These are phyloP conservation scores for Lathyrus tuberosus DNA, from an alignment of 306 rosid species.

Conservation along the genomic window DNA sequence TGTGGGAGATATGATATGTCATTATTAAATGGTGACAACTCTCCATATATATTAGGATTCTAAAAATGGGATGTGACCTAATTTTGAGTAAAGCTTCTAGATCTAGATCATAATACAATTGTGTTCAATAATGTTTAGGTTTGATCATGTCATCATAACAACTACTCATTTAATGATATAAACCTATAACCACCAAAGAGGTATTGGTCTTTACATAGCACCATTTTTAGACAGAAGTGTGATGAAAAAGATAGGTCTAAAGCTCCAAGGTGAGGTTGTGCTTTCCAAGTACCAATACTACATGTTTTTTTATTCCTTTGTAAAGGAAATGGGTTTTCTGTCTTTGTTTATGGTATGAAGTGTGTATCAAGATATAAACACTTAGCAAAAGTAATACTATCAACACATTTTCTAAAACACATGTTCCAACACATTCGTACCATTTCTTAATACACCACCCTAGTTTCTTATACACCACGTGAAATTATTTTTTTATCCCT, in stretches of 20 bases:
- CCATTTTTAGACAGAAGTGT: background rate
- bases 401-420: too few species aligned
- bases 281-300: slow-evolving; percentile 19
- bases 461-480: too few species aligned
- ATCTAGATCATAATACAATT: slow-evolving; percentile 12
- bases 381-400: background rate
- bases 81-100: slow-evolving; percentile 1
- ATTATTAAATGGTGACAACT: background rate
- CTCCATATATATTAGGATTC: slow-evolving; percentile 24
- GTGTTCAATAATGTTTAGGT: slow-evolving; percentile 6
- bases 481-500: too few species aligned
- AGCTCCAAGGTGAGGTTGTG: slow-evolving; percentile 21
- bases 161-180: slow-evolving; percentile 20
- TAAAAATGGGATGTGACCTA: background rate
- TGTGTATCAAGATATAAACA: slow-evolving; percentile 20
- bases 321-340: slow-evolving; percentile 5
- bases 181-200: slow-evolving; percentile 10
- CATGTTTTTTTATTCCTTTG: background rate
- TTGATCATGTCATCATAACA: slow-evolving; percentile 27
- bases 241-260: background rate
- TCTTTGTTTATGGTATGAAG: slow-evolving; percentile 28
- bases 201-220: background rate
- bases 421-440: too few species aligned
- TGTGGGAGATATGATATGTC: background rate
- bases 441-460: too few species aligned